phyloP scores from a whole-genome alignment of 768 basidiomycete genomes.

The Leccinum rimulosum region DNA sequence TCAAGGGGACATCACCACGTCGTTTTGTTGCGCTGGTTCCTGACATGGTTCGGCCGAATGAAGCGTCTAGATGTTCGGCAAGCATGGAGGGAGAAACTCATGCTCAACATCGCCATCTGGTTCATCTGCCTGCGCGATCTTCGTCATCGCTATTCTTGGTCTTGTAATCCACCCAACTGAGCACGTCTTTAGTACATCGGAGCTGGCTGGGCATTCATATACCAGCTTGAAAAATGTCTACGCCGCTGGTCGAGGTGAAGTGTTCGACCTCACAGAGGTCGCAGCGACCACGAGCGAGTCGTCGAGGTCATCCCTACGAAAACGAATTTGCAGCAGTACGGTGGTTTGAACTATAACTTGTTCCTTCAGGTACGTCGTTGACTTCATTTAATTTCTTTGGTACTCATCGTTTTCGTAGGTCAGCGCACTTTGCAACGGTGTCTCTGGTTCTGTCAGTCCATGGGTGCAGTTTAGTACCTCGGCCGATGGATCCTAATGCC shows the following conservation, averaged over 20 bases:
- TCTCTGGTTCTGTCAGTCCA: constrained; percentile 77
- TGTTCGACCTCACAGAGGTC: too few species aligned
- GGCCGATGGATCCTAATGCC: constrained; percentile 46
- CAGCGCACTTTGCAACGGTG: constrained; percentile 86
- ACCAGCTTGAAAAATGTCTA: not conserved
- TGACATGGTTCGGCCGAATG: too few species aligned
- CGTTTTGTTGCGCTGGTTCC: too few species aligned
- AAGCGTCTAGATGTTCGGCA: too few species aligned
- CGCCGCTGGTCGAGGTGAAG: not conserved
- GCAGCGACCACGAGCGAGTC: constrained; percentile 56
- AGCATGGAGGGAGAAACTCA: too few species aligned
- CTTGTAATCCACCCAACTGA: too few species aligned
- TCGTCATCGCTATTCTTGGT: too few species aligned
- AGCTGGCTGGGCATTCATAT: not conserved
- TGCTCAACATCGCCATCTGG: too few species aligned
- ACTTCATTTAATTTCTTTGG: not conserved
- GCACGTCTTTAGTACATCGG: not conserved
- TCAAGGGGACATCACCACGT: too few species aligned
- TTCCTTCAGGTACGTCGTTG: constrained; percentile 55
- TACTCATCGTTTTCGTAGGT: constrained; percentile 48
- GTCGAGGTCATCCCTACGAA: constrained; percentile 75
- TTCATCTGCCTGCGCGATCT: too few species aligned
- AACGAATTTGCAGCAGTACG: constrained; percentile 76
- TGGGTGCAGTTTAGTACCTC: constrained; percentile 74
- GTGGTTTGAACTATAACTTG: constrained; percentile 67